Percentiles rank a stretch among this genome's conserved stretches.
These are phyloP conservation scores for Sporisorium graminicola DNA, from an alignment of 1,284 basidiomycete genomes.

Conservation along the genomic window DNA sequence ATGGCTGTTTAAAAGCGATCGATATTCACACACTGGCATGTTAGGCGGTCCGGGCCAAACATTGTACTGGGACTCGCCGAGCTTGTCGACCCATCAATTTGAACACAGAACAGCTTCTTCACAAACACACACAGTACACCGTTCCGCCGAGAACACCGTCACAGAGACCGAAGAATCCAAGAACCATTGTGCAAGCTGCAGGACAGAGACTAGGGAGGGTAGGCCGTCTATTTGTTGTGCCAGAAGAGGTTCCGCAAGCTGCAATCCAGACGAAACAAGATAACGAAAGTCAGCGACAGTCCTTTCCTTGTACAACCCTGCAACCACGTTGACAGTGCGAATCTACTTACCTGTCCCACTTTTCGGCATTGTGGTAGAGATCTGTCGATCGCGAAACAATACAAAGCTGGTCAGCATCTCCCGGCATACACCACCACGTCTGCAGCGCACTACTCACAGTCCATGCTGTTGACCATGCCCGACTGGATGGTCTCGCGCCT, in stretches of 20 bases:
- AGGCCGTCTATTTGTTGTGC: constrained; percentile 64
- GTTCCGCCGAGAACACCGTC: too few relatives aligned
- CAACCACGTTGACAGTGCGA: too few relatives aligned
- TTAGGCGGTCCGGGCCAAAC: background rate
- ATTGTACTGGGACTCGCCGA: background rate
- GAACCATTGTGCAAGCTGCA: background rate
- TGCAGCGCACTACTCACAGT: constrained; percentile 57
- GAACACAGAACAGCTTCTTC: too few relatives aligned
- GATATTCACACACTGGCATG: background rate
- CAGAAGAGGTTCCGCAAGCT: constrained; percentile 67
- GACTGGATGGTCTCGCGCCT: constrained; percentile 88
- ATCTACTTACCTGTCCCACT: constrained; percentile 61
- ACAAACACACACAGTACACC: too few relatives aligned
- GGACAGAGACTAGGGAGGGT: background rate
- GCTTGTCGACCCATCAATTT: too few relatives aligned
- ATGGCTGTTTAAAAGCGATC: background rate
- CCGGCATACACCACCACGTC: background rate
- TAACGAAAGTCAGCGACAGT: constrained; percentile 6
- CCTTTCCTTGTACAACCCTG: too few relatives aligned
- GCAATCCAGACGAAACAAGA: background rate
- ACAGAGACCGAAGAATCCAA: background rate
- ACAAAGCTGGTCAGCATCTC: background rate
- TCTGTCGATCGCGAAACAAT: constrained; percentile 35
- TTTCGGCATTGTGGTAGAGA: constrained; percentile 67
- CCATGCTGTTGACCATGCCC: constrained; percentile 79